Percentiles rank a stretch among this genome's conserved stretches.
Evolutionary conservation across 768 basidiomycete species (phyloP).

Genomic region (Arthromyces matolae): DNA sequence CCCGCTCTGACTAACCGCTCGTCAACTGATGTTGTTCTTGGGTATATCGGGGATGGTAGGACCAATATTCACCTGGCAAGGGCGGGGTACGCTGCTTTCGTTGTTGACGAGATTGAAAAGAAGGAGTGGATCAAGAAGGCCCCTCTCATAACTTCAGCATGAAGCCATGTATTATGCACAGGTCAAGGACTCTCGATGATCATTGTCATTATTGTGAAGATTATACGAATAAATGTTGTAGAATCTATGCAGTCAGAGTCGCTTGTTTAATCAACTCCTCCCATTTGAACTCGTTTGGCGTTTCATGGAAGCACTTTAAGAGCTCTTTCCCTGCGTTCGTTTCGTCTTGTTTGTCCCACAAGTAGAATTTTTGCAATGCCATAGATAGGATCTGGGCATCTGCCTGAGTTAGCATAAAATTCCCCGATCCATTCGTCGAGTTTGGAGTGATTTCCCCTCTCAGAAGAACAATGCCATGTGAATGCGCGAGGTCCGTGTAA

Average conservation of each 20-base stretch:
- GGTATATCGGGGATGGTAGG: constrained; percentile 66
- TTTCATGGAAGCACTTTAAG: constrained; percentile 72
- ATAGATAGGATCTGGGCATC: constrained; percentile 84
- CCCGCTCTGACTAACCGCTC: constrained; percentile 54
- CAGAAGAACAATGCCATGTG: constrained; percentile 81
- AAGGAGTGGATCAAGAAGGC: constrained; percentile 58
- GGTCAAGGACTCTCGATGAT: background rate
- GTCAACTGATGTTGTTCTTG: constrained; percentile 46
- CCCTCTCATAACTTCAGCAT: constrained; percentile 35
- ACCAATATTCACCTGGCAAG: constrained; percentile 49
- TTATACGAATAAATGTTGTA: too few relatives aligned
- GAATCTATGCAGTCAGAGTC: constrained; percentile 26
- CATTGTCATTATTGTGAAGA: background rate
- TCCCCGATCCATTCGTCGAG: constrained; percentile 37
- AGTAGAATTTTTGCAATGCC: constrained; percentile 82
- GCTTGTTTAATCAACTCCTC: constrained; percentile 65
- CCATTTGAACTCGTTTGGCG: constrained; percentile 79
- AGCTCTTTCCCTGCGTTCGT: constrained; percentile 44
- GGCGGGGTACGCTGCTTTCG: constrained; percentile 57
- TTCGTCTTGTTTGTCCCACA: constrained; percentile 46
- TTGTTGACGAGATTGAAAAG: constrained; percentile 51
- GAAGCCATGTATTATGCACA: background rate
- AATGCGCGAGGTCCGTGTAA: constrained; percentile 82
- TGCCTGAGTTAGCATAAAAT: constrained; percentile 65
- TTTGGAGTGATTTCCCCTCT: constrained; percentile 88